Evolutionary conservation across 148 eudicot species (phyloP).

Genomic region (Talinum fruticosum): DNA sequence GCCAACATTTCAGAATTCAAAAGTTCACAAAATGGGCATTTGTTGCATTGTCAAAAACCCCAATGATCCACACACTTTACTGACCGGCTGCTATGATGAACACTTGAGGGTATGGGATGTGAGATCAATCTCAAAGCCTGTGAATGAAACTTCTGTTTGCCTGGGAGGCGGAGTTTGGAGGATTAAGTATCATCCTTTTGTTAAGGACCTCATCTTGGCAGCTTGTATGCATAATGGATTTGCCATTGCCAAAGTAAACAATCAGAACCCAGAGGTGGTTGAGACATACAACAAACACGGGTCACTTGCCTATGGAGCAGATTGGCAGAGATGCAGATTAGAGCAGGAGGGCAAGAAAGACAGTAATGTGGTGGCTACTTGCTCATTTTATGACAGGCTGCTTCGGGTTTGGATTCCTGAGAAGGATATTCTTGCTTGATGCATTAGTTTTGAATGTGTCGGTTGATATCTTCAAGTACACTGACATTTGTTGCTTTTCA

Average conservation of each 20-base stretch:
- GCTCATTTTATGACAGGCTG: constrained; percentile 88
- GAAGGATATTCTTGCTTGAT: constrained; percentile 28
- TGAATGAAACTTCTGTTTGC: constrained; percentile 56
- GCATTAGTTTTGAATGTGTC: background rate
- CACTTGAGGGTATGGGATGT: constrained; percentile 76
- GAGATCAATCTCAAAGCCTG: constrained; percentile 66
- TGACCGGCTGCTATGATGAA: constrained; percentile 92
- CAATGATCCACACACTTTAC: constrained; percentile 48
- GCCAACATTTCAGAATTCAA: constrained; percentile 68
- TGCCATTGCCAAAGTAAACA: constrained; percentile 54
- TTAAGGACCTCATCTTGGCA: constrained; percentile 54
- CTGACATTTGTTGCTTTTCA: background rate
- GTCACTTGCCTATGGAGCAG: constrained; percentile 97
- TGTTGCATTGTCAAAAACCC: constrained; percentile 83
- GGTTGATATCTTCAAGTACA: background rate
- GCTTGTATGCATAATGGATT: constrained; percentile 98
- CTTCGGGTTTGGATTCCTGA: constrained; percentile 75
- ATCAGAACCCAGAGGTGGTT: constrained; percentile 41
- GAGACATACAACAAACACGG: constrained; percentile 68
- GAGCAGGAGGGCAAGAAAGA: constrained; percentile 33
- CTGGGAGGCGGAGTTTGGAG: constrained; percentile 99
- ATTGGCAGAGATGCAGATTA: constrained; percentile 70
- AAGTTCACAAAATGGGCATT: constrained; percentile 80
- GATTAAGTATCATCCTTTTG: constrained; percentile 71
- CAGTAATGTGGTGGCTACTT: constrained; percentile 63